These are phyloP conservation scores for Elasticomyces elasticus DNA, from an alignment of 495 filamentous ascomycete genomes.

Conservation along the genomic window DNA sequence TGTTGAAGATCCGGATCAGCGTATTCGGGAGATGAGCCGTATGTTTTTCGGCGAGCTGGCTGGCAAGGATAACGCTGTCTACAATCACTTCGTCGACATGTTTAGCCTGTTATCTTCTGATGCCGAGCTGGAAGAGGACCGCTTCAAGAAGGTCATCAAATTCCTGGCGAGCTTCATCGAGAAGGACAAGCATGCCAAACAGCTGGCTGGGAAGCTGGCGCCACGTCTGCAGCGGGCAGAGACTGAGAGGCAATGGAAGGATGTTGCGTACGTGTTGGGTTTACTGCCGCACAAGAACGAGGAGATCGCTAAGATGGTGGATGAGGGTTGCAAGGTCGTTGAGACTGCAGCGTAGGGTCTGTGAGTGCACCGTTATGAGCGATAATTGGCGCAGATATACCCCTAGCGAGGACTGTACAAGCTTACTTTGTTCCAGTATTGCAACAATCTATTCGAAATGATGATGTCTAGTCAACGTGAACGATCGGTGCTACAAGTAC, in stretches of 20 bases:
- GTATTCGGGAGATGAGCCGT: slow-evolving; percentile 80
- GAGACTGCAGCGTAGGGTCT: slow-evolving; percentile 43
- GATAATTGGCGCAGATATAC: no score
- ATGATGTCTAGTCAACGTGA: no score
- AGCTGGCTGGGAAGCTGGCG: slow-evolving; percentile 86
- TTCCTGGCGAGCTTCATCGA: slow-evolving; percentile 94
- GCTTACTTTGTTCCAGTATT: no score
- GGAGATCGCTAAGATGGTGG: slow-evolving; percentile 77
- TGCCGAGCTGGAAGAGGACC: slow-evolving; percentile 67
- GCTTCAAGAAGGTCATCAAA: slow-evolving; percentile 73
- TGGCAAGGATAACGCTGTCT: slow-evolving; percentile 97
- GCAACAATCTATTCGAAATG: no score
- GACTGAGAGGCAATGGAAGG: slow-evolving; percentile 90
- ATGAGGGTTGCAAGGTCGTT: slow-evolving; percentile 78
- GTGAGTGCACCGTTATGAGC: no score
- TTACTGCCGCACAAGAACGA: slow-evolving; percentile 95
- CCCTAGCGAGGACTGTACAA: no score
- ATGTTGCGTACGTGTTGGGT: slow-evolving; percentile 84
- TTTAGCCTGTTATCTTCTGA: slow-evolving; percentile 86
- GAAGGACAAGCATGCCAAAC: slow-evolving; percentile 98
- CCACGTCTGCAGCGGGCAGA: slow-evolving; percentile 79
- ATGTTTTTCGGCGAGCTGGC: slow-evolving; percentile 99
- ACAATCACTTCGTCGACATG: slow-evolving; percentile 99
- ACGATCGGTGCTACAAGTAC: no score
- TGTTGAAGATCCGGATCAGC: slow-evolving; percentile 85